phyloP scores from a whole-genome alignment of 2,329 filamentous ascomycete genomes.

The Epichloe amarillans region DNA sequence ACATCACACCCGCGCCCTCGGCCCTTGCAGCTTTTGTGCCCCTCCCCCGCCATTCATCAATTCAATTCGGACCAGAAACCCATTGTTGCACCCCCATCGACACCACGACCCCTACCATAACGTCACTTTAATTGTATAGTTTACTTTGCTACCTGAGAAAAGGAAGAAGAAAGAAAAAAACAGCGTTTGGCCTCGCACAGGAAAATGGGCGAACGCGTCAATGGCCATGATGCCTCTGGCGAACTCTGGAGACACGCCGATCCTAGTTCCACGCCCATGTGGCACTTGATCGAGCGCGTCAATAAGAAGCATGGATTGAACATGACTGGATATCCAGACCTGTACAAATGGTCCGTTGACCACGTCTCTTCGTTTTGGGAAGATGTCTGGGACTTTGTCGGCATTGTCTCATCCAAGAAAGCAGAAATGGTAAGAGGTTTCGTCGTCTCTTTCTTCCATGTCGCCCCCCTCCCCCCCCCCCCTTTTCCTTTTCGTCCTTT shows the following conservation, averaged over 20 bases:
- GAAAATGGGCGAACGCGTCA: conserved; percentile 8
- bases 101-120: not conserved
- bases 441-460: not conserved
- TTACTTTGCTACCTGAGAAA: not conserved
- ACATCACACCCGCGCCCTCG: not conserved
- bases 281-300: conserved; percentile 55
- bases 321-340: conserved; percentile 54
- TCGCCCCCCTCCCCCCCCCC: too few relatives aligned
- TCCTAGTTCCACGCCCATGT: conserved; percentile 57
- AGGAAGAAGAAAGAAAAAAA: not conserved
- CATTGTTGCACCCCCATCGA: not conserved
- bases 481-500: not conserved
- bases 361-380: conserved; percentile 70
- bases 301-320: conserved; percentile 52
- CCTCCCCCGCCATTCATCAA: conserved; percentile 4
- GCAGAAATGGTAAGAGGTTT: conserved; percentile 41
- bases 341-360: conserved; percentile 76
- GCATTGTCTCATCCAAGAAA: conserved; percentile 52
- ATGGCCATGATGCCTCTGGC: conserved; percentile 10
- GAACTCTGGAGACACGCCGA: conserved; percentile 61
- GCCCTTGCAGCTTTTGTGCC: conserved; percentile 1
- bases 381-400: conserved; percentile 72
- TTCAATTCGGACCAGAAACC: not conserved
- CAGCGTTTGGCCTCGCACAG: not conserved
- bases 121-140: not conserved